Evolutionary conservation across 2,329 filamentous ascomycete species (phyloP), one percentile per base, ranked within the genome.

Genomic region (Scedosporium minutisporum): DNA sequence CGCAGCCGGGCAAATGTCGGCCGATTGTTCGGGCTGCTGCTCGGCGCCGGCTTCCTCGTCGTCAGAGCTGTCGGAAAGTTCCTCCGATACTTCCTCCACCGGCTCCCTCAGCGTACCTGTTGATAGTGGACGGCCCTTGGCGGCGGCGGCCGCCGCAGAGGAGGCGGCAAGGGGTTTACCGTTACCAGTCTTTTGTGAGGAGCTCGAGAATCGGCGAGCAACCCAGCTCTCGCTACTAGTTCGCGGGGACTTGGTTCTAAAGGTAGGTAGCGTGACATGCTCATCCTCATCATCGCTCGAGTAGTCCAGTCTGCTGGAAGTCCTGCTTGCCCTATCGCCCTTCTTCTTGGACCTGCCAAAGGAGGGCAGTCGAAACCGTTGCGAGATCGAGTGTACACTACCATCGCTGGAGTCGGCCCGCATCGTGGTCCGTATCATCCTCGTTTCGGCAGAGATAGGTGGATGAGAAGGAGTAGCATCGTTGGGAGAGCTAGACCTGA

Each of bases 401-500:
- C 74, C 71, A 25, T 76, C 73, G 41, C 69, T 74, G 0, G 75
- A 73, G 33, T 72, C 71, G 53, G 75, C 75, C 29, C 82, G 80
- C 58, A 83, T 67, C 1, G 76, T 67, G 73, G 63, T 58, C 62
- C 64, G 65, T 70, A 83, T 75, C 7, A 83, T 75, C 7, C 77
- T 79, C 41, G 73, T 78, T 10, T 67, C 76, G 6, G 71, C 69
- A n/a, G 71, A 72, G 16, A 74, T 69, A 16, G 75, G 71, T 5
- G 76, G 71, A 44, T 75, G 74, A 38, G 33, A 38, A 14, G 73
- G 66, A 1, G 74, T 74, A 16, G 77, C 72, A 55, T 74, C 75
- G 1, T 82, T 77, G 0, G 89, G 90, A 1, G 89, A 93, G 48
- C 89, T 67, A 0, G 89, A 89, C 33, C 89, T 83, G 41, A 91